Evolutionary conservation across 768 basidiomycete genomes (phyloP).

Genomic region (Termitomyces heimii): DNA sequence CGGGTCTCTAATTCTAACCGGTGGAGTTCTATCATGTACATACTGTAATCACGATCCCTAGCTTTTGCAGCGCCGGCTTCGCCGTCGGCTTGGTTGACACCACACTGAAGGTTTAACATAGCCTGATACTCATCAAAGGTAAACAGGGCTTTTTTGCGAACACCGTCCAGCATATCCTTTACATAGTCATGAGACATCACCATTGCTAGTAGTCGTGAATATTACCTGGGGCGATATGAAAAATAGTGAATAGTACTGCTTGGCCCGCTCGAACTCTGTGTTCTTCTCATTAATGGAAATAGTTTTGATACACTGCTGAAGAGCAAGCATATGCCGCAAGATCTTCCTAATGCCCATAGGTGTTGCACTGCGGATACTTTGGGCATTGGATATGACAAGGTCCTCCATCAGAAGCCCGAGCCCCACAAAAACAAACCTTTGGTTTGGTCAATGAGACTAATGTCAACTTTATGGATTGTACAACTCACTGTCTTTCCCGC

Average conservation of each 20-base stretch:
- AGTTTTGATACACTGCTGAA: conserved; percentile 87
- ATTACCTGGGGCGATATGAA: conserved; percentile 66
- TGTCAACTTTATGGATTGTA: background rate
- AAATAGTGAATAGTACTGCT: conserved; percentile 81
- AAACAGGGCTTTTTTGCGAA: conserved; percentile 60
- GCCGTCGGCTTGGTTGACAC: conserved; percentile 58
- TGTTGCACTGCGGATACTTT: conserved; percentile 64
- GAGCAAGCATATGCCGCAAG: conserved; percentile 79
- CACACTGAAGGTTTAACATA: conserved; percentile 87
- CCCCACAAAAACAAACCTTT: conserved; percentile 84
- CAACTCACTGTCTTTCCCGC: conserved; percentile 61
- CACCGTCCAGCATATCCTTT: conserved; percentile 73
- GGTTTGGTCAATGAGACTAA: conserved; percentile 6
- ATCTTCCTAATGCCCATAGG: conserved; percentile 81
- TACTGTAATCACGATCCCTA: conserved; percentile 69
- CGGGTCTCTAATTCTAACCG: conserved; percentile 59
- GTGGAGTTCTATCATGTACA: conserved; percentile 89
- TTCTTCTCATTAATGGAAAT: conserved; percentile 55
- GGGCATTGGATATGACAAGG: conserved; percentile 69
- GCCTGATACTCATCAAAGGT: conserved; percentile 90
- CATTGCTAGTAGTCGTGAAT: background rate
- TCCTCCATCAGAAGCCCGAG: conserved; percentile 83
- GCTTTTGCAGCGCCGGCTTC: conserved; percentile 47
- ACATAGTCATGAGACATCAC: background rate
- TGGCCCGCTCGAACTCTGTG: conserved; percentile 69